Conservation (phyloP, 345 rosid genomes). For the Acer yangbiense region DNA sequence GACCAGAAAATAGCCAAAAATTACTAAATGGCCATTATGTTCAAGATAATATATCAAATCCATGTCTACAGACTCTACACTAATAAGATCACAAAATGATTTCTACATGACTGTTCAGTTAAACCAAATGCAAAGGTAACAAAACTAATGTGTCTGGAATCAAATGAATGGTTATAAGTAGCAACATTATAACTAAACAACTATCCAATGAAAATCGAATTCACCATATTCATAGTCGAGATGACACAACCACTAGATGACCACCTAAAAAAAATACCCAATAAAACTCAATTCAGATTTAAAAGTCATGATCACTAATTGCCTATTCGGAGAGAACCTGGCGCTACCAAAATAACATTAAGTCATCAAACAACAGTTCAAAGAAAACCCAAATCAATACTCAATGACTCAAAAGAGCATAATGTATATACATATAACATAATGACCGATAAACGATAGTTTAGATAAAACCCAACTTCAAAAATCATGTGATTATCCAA, state of each 20-base stretch:
- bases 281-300: background rate
- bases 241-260: background rate
- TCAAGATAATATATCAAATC: background rate
- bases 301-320: background rate
- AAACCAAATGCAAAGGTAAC: background rate
- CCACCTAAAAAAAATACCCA: background rate
- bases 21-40: background rate
- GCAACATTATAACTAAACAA: background rate
- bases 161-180: background rate
- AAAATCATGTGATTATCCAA: background rate
- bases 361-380: background rate
- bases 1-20: conserved; percentile 3
- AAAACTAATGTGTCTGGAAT: background rate
- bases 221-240: background rate
- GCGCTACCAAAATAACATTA: background rate
- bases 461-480: background rate
- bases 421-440: too few relatives aligned
- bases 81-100: background rate
- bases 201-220: background rate
- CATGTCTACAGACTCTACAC: background rate
- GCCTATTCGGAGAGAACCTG: background rate
- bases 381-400: background rate
- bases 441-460: background rate
- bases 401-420: background rate
- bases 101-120: background rate